Evolutionary conservation across 2,329 filamentous ascomycete genomes (phyloP).

Genomic region (Colletotrichum cuscutae): DNA sequence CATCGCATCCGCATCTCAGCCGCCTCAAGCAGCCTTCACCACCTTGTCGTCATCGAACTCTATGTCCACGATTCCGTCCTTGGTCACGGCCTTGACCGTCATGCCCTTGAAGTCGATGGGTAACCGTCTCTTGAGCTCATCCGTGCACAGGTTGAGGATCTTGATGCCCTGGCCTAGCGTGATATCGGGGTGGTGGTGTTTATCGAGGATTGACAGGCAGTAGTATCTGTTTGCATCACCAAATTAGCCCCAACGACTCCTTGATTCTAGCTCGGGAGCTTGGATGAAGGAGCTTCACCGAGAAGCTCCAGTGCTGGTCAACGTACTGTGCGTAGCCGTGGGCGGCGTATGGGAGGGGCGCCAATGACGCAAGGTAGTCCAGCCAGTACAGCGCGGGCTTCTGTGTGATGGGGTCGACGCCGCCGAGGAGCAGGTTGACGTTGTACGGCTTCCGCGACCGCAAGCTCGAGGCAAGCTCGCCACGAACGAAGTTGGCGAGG

Average conservation of each 20-base stretch:
- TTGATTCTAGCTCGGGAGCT: background rate
- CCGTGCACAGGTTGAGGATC: slow-evolving; percentile 92
- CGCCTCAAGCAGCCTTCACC: slow-evolving; percentile 67
- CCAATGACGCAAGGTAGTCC: slow-evolving; percentile 92
- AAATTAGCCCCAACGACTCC: slow-evolving; percentile 37
- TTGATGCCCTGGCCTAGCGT: slow-evolving; percentile 89
- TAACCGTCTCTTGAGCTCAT: slow-evolving; percentile 95
- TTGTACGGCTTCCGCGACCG: slow-evolving; percentile 95
- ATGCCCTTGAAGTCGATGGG: slow-evolving; percentile 99
- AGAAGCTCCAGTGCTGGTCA: slow-evolving; percentile 31
- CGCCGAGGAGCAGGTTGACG: slow-evolving; percentile 94
- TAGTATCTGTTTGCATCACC: slow-evolving; percentile 76
- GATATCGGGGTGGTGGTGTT: slow-evolving; percentile 98
- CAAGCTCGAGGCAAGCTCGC: slow-evolving; percentile 90
- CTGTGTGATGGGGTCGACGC: slow-evolving; percentile 90
- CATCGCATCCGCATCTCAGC: slow-evolving; percentile 22
- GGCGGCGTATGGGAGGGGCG: slow-evolving; percentile 91
- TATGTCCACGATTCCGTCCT: slow-evolving; percentile 88
- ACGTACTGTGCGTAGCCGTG: slow-evolving; percentile 96
- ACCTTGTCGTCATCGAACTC: slow-evolving; percentile 86
- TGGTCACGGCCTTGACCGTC: slow-evolving; percentile 92
- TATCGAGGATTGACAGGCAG: slow-evolving; percentile 96
- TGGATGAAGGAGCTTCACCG: background rate
- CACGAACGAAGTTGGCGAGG: slow-evolving; percentile 91
- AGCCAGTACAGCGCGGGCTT: slow-evolving; percentile 97